Evolutionary conservation across 768 basidiomycete genomes (phyloP).

Genomic region (Russula dissimulans): DNA sequence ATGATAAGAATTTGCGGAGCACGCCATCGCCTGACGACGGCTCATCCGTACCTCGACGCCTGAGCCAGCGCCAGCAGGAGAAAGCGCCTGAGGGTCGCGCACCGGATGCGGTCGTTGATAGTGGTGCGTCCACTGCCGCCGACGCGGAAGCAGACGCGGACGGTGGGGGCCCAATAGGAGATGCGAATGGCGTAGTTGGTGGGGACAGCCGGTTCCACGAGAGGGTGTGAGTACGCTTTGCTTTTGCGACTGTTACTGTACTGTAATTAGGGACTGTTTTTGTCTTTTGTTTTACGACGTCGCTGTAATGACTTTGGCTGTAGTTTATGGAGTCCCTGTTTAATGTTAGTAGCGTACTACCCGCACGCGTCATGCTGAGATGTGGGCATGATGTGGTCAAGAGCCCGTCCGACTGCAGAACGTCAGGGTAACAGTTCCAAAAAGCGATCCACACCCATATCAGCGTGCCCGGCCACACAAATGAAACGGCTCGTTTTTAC

Average conservation of each 20-base stretch:
- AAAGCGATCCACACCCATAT: too few species aligned
- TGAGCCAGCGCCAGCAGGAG: slow-evolving; percentile 57
- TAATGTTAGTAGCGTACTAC: too few species aligned
- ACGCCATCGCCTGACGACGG: slow-evolving; percentile 22
- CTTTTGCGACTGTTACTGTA: neutral
- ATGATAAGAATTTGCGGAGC: slow-evolving; percentile 30
- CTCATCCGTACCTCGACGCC: slow-evolving; percentile 32
- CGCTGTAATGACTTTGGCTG: neutral
- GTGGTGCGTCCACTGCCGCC: neutral
- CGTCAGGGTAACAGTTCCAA: too few species aligned
- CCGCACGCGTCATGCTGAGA: too few species aligned
- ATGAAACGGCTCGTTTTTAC: too few species aligned
- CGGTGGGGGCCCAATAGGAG: slow-evolving; percentile 14
- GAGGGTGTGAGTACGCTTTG: neutral
- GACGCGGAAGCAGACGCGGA: slow-evolving; percentile 21
- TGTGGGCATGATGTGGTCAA: too few species aligned
- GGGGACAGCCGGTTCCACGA: slow-evolving; percentile 10
- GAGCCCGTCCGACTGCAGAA: too few species aligned
- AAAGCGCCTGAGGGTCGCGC: slow-evolving; percentile 58
- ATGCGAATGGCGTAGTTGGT: neutral
- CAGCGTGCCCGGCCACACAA: too few species aligned
- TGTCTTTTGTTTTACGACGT: neutral
- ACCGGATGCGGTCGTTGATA: slow-evolving; percentile 25
- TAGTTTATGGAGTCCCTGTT: too few species aligned
- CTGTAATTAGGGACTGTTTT: neutral